Evolutionary conservation across 805 yeast genomes (phyloP).

Genomic region (Ogataea salicorniae): DNA sequence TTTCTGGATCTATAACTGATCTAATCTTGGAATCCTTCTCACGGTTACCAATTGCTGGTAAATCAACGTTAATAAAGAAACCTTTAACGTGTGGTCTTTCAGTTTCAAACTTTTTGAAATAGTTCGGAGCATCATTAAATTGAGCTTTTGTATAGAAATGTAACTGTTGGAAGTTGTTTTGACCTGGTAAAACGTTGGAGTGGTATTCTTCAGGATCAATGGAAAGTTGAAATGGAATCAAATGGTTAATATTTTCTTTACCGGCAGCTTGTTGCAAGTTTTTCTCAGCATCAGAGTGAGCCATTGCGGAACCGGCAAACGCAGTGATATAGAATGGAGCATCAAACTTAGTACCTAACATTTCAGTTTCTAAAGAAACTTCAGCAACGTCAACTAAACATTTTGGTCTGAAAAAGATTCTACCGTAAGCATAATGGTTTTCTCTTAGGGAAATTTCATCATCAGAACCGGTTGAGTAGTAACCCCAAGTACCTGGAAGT

Average conservation of each 20-base stretch:
- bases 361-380: constrained; percentile 56
- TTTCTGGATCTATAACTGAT: constrained; percentile 42
- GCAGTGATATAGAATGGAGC: constrained; percentile 88
- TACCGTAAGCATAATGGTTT: constrained; percentile 81
- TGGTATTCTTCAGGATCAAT: constrained; percentile 77
- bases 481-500: constrained; percentile 78
- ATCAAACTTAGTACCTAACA: constrained; percentile 59
- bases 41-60: constrained; percentile 80
- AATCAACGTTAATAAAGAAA: constrained; percentile 79
- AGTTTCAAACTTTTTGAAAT: constrained; percentile 17
- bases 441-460: constrained; percentile 87
- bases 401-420: constrained; percentile 81
- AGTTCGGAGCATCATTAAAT: constrained; percentile 42
- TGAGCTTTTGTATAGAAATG: constrained; percentile 66
- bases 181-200: constrained; percentile 54
- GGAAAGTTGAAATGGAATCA: constrained; percentile 85
- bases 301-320: constrained; percentile 82
- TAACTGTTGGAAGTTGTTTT: constrained; percentile 78
- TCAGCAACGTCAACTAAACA: constrained; percentile 68
- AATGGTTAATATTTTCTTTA: constrained; percentile 62
- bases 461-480: constrained; percentile 85
- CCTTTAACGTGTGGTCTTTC: constrained; percentile 58
- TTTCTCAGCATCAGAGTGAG: constrained; percentile 85
- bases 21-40: constrained; percentile 79
- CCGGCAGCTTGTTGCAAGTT: constrained; percentile 71